Percentiles rank a stretch among this genome's conserved stretches.
phyloP scores from a whole-genome alignment of 2,329 filamentous ascomycete species.

The Septoria petroselini region DNA sequence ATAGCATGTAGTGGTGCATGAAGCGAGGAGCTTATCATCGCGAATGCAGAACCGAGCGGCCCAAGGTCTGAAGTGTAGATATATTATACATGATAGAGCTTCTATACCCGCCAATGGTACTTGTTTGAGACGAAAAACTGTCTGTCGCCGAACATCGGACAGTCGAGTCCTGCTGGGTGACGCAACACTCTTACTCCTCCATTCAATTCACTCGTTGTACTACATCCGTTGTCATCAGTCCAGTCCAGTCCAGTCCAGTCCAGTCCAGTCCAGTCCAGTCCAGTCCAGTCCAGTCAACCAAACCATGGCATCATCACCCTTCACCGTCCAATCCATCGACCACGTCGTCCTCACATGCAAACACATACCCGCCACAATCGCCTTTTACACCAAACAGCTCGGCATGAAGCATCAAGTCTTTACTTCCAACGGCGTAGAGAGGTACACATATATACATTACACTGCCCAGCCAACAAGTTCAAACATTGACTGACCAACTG shows the following conservation, averaged over 20 bases:
- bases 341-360: conserved; percentile 60
- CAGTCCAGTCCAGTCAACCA: too few relatives aligned
- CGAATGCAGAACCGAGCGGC: conserved; percentile 1
- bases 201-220: too few relatives aligned
- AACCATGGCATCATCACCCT: conserved; percentile 27
- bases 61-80: background rate
- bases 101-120: conserved; percentile 1
- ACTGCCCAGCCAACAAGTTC: too few relatives aligned
- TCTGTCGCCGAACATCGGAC: background rate
- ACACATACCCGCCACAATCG: conserved; percentile 49
- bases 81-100: background rate
- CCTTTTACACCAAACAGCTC: conserved; percentile 56
- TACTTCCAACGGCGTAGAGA: conserved; percentile 37
- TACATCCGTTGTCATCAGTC: too few relatives aligned
- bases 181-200: too few relatives aligned
- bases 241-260: too few relatives aligned
- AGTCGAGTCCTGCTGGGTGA: too few relatives aligned
- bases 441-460: conserved; percentile 24
- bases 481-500: conserved; percentile 32
- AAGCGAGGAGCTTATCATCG: background rate
- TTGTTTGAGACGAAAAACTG: background rate
- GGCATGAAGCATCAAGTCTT: conserved; percentile 59
- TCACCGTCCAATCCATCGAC: conserved; percentile 49
- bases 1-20: background rate
- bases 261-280: too few relatives aligned